Evolutionary conservation across 768 basidiomycete species (phyloP).

Genomic region (Tubosaeta sp.): DNA sequence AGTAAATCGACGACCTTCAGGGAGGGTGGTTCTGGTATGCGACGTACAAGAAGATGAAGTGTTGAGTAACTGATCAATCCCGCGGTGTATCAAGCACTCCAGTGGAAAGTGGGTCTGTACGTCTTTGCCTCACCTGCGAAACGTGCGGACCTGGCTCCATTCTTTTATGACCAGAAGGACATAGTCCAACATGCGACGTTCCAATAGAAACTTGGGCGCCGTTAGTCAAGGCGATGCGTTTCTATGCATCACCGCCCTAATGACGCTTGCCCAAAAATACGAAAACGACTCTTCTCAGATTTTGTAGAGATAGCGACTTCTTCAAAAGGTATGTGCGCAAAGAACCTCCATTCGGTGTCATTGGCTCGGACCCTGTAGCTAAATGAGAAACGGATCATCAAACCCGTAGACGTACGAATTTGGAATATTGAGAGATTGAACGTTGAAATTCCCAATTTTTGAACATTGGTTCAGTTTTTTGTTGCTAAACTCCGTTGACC

Average conservation of each 20-base stretch:
- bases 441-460: slow-evolving; percentile 47
- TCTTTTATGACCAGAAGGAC: slow-evolving; percentile 67
- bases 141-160: slow-evolving; percentile 48
- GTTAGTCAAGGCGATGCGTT: slow-evolving; percentile 45
- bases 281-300: slow-evolving; percentile 54
- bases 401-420: slow-evolving; percentile 56
- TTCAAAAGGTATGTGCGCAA: slow-evolving; percentile 58
- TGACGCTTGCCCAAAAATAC: slow-evolving; percentile 48
- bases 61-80: slow-evolving; percentile 45
- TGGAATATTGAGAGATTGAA: slow-evolving; percentile 44
- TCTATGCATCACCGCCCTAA: slow-evolving; percentile 50
- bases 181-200: slow-evolving; percentile 59
- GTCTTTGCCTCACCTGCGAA: slow-evolving; percentile 5
- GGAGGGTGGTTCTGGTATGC: slow-evolving; percentile 4
- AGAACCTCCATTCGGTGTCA: not conserved
- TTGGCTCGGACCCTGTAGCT: not conserved
- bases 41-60: slow-evolving; percentile 50
- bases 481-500: not conserved
- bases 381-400: slow-evolving; percentile 44
- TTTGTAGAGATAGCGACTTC: slow-evolving; percentile 43
- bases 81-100: slow-evolving; percentile 53
- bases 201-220: slow-evolving; percentile 50
- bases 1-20: not conserved
- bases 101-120: not conserved
- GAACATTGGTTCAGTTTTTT: slow-evolving; percentile 36